Evolutionary conservation across 148 eudicot genomes (phyloP).

Genomic region (Nyssa sinensis): DNA sequence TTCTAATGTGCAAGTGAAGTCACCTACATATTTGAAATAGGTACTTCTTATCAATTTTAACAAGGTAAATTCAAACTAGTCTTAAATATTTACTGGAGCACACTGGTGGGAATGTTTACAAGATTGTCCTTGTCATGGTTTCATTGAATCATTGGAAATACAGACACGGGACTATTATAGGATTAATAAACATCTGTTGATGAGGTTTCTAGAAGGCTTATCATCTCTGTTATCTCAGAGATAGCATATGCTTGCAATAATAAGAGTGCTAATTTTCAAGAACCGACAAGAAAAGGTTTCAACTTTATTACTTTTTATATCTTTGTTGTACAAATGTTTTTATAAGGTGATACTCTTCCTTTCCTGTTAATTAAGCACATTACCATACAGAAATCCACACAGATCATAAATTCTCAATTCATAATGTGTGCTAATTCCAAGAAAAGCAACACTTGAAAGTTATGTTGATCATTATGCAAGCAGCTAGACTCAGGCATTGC

Average conservation of each 20-base stretch:
- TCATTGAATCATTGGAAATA: neutral
- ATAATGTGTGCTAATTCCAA: too few relatives aligned
- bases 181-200: neutral
- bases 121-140: neutral
- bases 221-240: neutral
- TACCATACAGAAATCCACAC: too few relatives aligned
- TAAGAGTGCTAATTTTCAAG: too few relatives aligned
- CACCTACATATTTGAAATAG: slow-evolving; percentile 28
- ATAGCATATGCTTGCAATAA: neutral
- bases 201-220: neutral
- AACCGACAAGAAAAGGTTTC: neutral
- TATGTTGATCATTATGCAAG: too few relatives aligned
- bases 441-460: neutral
- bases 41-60: neutral
- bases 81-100: neutral
- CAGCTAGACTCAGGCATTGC: neutral
- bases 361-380: too few relatives aligned
- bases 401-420: too few relatives aligned
- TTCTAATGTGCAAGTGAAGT: slow-evolving; percentile 41
- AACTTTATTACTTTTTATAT: too few relatives aligned
- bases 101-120: neutral
- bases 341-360: too few relatives aligned
- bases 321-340: neutral
- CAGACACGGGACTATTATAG: neutral
- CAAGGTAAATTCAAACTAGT: neutral